phyloP scores from a whole-genome alignment of 129 eudicot genomes.

The Escallonia herrerae region DNA sequence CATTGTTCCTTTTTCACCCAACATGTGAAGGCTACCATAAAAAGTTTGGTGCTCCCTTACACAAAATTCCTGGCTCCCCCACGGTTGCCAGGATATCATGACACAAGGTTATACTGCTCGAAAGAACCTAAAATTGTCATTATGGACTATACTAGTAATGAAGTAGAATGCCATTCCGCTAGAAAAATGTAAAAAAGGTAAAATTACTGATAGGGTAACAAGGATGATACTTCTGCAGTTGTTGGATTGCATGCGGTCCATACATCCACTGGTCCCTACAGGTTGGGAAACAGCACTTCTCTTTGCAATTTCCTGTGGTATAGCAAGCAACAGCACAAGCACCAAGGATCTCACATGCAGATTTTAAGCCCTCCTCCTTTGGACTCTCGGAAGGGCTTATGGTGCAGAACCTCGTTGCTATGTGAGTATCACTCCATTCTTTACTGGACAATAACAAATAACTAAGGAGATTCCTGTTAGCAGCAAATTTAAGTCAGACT shows the following conservation, averaged over 20 bases:
- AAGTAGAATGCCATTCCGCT: too few species aligned
- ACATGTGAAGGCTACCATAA: too few species aligned
- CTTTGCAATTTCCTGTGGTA: conserved; percentile 27
- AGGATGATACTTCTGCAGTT: conserved; percentile 55
- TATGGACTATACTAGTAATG: too few species aligned
- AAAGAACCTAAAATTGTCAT: too few species aligned
- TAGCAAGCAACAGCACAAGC: conserved; percentile 74
- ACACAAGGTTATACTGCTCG: too few species aligned
- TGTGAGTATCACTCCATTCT: conserved; percentile 48
- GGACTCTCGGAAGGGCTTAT: conserved; percentile 31
- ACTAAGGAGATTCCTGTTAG: conserved; percentile 66
- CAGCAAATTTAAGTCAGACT: conserved; percentile 24
- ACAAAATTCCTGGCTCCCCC: too few species aligned
- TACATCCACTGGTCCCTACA: conserved; percentile 36
- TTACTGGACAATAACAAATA: conserved; percentile 63
- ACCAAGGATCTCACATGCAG: conserved; percentile 67
- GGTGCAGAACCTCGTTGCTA: conserved; percentile 54
- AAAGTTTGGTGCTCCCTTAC: too few species aligned
- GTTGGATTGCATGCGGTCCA: conserved; percentile 32
- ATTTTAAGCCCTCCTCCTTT: conserved; percentile 45
- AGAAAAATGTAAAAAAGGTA: conserved; percentile 2
- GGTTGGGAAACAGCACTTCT: conserved; percentile 39
- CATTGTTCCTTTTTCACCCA: too few species aligned
- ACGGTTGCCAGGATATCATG: too few species aligned
- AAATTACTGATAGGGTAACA: neutral